Conservation (phyloP, 2,329 filamentous ascomycete species). For the Lachnellula cervina region DNA sequence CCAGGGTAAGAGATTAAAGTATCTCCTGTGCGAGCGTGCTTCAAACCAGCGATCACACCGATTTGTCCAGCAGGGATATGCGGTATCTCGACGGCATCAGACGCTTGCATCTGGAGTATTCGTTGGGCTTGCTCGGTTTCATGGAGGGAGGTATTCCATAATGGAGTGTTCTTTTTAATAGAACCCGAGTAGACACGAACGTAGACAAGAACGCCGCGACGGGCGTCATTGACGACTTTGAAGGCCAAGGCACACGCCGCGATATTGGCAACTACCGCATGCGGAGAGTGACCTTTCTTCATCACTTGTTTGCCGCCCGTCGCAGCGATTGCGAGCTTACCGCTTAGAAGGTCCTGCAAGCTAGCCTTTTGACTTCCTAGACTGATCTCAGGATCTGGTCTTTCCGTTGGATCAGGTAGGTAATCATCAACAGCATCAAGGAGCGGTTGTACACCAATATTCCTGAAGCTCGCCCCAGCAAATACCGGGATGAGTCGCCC, state of each 20-base stretch:
- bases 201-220: slow-evolving; percentile 83
- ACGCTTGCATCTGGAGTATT: slow-evolving; percentile 84
- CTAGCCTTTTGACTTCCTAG: slow-evolving; percentile 54
- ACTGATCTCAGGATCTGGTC: slow-evolving; percentile 73
- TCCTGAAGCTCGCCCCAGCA: slow-evolving; percentile 86
- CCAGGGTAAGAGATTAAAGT: slow-evolving; percentile 74
- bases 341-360: slow-evolving; percentile 44
- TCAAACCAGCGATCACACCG: slow-evolving; percentile 85
- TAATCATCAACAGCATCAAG: slow-evolving; percentile 86
- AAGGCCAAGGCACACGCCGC: slow-evolving; percentile 69
- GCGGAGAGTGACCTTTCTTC: slow-evolving; percentile 36
- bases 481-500: slow-evolving; percentile 81
- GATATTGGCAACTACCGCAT: slow-evolving; percentile 45
- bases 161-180: slow-evolving; percentile 64
- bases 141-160: slow-evolving; percentile 84
- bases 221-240: slow-evolving; percentile 88
- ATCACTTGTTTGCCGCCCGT: slow-evolving; percentile 28
- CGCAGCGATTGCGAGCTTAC: slow-evolving; percentile 38
- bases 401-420: slow-evolving; percentile 74
- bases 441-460: slow-evolving; percentile 88
- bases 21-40: slow-evolving; percentile 88
- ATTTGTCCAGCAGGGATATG: slow-evolving; percentile 84
- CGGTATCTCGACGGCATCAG: slow-evolving; percentile 78
- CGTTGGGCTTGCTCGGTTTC: slow-evolving; percentile 75
- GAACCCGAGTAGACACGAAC: slow-evolving; percentile 86